Evolutionary conservation across 768 basidiomycete species (phyloP).

Genomic region (Guyanaporus albipodus): DNA sequence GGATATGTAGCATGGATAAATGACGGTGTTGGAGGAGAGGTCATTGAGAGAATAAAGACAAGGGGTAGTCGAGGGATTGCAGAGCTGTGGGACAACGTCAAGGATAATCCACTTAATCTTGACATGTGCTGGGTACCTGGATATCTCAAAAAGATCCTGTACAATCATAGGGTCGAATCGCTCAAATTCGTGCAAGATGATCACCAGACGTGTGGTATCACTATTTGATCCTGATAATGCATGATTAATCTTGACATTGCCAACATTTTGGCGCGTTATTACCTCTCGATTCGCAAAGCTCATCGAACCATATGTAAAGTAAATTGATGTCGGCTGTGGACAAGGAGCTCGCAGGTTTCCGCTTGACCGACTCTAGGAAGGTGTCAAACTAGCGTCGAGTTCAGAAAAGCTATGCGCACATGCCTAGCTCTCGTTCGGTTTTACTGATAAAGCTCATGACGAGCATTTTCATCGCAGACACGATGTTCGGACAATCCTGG

Average conservation of each 20-base stretch:
- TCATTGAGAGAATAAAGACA: conserved; percentile 59
- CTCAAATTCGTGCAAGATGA: conserved; percentile 73
- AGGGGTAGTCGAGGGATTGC: conserved; percentile 53
- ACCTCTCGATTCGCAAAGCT: conserved; percentile 39
- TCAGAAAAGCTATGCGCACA: conserved; percentile 15
- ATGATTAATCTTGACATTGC: not conserved
- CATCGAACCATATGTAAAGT: conserved; percentile 57
- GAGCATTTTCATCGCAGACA: conserved; percentile 50
- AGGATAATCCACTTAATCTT: not conserved
- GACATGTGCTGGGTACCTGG: conserved; percentile 44
- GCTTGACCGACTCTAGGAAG: conserved; percentile 36
- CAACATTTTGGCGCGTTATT: conserved; percentile 13
- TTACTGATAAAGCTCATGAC: conserved; percentile 50
- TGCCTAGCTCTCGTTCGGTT: conserved; percentile 29
- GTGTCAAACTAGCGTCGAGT: not conserved
- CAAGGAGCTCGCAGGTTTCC: conserved; percentile 47
- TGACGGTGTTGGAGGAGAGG: conserved; percentile 51
- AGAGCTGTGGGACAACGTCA: conserved; percentile 36
- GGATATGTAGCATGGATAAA: conserved; percentile 61
- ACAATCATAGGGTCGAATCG: conserved; percentile 59
- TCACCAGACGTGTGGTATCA: conserved; percentile 41
- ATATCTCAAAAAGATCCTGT: conserved; percentile 69
- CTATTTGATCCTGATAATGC: conserved; percentile 12
- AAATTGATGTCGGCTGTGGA: conserved; percentile 60
- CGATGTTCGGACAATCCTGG: conserved; percentile 51